These are phyloP conservation scores for Byssochlamys sp. DNA, from an alignment of 2,329 filamentous ascomycete species.

Conservation along the genomic window DNA sequence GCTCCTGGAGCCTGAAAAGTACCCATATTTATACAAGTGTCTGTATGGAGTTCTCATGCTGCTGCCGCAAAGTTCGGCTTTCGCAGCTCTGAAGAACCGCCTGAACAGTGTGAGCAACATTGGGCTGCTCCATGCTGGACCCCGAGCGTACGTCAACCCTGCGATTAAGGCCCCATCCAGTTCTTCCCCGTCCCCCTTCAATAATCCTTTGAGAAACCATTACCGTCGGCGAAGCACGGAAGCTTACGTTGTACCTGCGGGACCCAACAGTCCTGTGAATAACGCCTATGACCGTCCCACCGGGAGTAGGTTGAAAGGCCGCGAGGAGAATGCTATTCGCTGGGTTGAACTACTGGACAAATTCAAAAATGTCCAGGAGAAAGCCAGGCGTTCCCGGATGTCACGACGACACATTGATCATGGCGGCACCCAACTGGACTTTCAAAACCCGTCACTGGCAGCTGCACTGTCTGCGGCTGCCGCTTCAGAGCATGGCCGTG, in stretches of 20 bases:
- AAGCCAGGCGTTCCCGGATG: slow-evolving; percentile 60
- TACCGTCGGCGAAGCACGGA: slow-evolving; percentile 14
- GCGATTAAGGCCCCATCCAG: not conserved
- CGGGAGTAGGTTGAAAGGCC: slow-evolving; percentile 64
- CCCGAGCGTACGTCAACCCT: slow-evolving; percentile 56
- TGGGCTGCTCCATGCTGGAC: slow-evolving; percentile 79
- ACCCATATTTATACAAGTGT: slow-evolving; percentile 93
- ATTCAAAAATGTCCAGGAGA: slow-evolving; percentile 83
- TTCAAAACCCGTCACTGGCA: slow-evolving; percentile 26
- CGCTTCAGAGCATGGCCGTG: slow-evolving; percentile 15
- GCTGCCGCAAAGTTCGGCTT: slow-evolving; percentile 92
- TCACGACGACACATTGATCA: slow-evolving; percentile 38
- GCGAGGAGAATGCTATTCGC: slow-evolving; percentile 74
- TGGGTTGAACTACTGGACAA: slow-evolving; percentile 93
- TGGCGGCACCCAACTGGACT: slow-evolving; percentile 42
- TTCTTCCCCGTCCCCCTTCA: not conserved
- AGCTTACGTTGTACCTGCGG: slow-evolving; percentile 3
- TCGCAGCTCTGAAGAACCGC: slow-evolving; percentile 90
- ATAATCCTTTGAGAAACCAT: slow-evolving; percentile 10
- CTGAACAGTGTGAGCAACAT: slow-evolving; percentile 96
- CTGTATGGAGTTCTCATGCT: slow-evolving; percentile 96
- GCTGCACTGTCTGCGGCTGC: slow-evolving; percentile 22
- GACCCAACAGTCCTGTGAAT: slow-evolving; percentile 4
- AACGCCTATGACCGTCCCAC: slow-evolving; percentile 54
- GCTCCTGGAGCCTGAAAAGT: slow-evolving; percentile 86